These are phyloP conservation scores for Inga leiocalycina DNA, from an alignment of 306 rosid genomes.

Conservation along the genomic window DNA sequence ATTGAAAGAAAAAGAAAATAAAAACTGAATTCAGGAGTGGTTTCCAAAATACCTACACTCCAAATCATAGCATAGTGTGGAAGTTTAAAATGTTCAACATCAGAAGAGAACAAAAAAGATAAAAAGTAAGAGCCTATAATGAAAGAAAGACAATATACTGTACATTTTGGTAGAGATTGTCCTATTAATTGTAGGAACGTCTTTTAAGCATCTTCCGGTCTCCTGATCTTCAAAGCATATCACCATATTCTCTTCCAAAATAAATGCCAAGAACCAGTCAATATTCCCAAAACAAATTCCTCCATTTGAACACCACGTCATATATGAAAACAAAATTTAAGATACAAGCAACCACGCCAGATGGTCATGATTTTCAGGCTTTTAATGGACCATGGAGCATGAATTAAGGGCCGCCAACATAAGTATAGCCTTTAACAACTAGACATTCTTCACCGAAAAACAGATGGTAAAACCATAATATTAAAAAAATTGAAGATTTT, in stretches of 20 bases:
- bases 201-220: slow-evolving; percentile 84
- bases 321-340: slow-evolving; percentile 16
- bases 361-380: slow-evolving; percentile 11
- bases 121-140: slow-evolving; percentile 28
- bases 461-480: slow-evolving; percentile 8
- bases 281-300: slow-evolving; percentile 19
- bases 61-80: slow-evolving; percentile 17
- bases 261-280: slow-evolving; percentile 30
- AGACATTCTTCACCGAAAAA: slow-evolving; percentile 13
- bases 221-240: slow-evolving; percentile 86
- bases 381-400: slow-evolving; percentile 3
- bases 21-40: background rate
- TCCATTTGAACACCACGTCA: slow-evolving; percentile 33
- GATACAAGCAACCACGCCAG: slow-evolving; percentile 1
- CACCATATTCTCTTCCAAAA: slow-evolving; percentile 87
- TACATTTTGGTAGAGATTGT: slow-evolving; percentile 81
- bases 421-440: slow-evolving; percentile 11
- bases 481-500: background rate
- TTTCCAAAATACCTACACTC: slow-evolving; percentile 22
- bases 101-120: slow-evolving; percentile 8
- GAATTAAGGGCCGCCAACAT: slow-evolving; percentile 11
- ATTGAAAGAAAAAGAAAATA: background rate
- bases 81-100: slow-evolving; percentile 23
- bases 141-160: slow-evolving; percentile 32
- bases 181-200: slow-evolving; percentile 52